These are phyloP conservation scores for Xylaria sp. DNA, from an alignment of 2,329 filamentous ascomycete genomes.

Conservation along the genomic window DNA sequence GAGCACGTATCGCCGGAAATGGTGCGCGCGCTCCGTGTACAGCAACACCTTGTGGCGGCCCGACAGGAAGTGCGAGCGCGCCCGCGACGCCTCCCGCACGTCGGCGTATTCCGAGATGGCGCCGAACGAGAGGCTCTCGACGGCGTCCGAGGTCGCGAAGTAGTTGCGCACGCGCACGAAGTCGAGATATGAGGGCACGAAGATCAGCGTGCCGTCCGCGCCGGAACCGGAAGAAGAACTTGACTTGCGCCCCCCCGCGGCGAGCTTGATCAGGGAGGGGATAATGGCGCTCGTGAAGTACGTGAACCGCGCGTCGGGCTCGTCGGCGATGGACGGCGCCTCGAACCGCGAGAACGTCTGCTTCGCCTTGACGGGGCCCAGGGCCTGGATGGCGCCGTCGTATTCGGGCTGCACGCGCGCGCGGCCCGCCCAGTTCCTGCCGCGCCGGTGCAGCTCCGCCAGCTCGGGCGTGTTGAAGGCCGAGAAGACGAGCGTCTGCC, in stretches of 20 bases:
- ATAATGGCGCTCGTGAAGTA: constrained; percentile 88
- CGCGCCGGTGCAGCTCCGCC: constrained; percentile 80
- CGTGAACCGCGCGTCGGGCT: constrained; percentile 89
- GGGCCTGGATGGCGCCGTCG: constrained; percentile 75
- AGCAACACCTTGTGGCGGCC: constrained; percentile 85
- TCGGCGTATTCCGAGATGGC: constrained; percentile 90
- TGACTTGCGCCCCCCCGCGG: constrained; percentile 39
- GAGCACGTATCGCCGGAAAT: constrained; percentile 89
- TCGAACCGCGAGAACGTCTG: constrained; percentile 94
- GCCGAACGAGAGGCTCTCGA: constrained; percentile 73
- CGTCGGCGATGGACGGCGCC: constrained; percentile 72
- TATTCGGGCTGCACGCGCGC: constrained; percentile 77
- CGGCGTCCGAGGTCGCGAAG: constrained; percentile 76
- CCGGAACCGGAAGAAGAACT: background rate
- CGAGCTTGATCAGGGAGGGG: constrained; percentile 75
- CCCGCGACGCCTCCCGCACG: constrained; percentile 80
- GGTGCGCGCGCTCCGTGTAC: constrained; percentile 96
- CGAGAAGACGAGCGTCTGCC: constrained; percentile 85
- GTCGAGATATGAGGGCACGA: constrained; percentile 93
- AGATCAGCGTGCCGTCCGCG: constrained; percentile 76
- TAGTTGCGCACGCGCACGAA: constrained; percentile 94
- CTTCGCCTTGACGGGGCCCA: constrained; percentile 72
- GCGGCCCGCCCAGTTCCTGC: constrained; percentile 84
- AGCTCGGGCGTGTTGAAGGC: constrained; percentile 90
- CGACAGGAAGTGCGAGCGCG: constrained; percentile 85